phyloP scores from a whole-genome alignment of 2,329 filamentous ascomycete species.

The Venturiaceae sp. region DNA sequence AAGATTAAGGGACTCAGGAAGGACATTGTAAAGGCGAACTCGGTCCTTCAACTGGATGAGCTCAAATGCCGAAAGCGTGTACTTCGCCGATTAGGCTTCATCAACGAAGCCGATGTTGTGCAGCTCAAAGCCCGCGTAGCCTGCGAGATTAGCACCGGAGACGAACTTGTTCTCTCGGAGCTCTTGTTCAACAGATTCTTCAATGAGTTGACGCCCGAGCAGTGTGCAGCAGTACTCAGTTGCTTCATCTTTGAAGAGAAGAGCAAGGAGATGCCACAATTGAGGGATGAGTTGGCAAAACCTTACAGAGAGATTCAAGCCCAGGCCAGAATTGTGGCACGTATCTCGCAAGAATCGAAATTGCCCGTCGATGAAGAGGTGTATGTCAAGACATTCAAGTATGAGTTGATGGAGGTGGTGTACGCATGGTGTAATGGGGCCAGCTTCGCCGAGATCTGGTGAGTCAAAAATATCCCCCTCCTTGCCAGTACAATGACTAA shows the following conservation, averaged over 20 bases:
- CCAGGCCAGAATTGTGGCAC: slow-evolving; percentile 80
- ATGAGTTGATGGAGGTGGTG: slow-evolving; percentile 94
- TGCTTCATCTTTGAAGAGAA: slow-evolving; percentile 98
- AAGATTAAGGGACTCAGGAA: slow-evolving; percentile 86
- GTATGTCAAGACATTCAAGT: slow-evolving; percentile 82
- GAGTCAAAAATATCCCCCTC: slow-evolving; percentile 31
- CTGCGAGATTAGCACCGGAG: slow-evolving; percentile 94
- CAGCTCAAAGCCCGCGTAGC: slow-evolving; percentile 95
- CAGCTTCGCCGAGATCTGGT: slow-evolving; percentile 92
- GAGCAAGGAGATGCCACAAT: slow-evolving; percentile 58
- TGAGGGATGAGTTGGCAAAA: slow-evolving; percentile 79
- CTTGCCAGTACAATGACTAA: neutral
- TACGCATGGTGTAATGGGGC: slow-evolving; percentile 84
- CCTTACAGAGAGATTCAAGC: slow-evolving; percentile 78
- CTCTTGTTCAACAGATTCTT: slow-evolving; percentile 96
- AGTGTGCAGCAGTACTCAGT: slow-evolving; percentile 76
- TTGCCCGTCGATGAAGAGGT: slow-evolving; percentile 90
- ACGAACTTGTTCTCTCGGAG: slow-evolving; percentile 88
- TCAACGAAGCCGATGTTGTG: slow-evolving; percentile 90
- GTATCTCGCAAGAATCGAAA: slow-evolving; percentile 92
- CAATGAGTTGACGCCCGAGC: slow-evolving; percentile 84
- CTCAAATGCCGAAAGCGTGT: slow-evolving; percentile 94
- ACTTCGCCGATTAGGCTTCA: slow-evolving; percentile 85
- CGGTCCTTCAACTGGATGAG: slow-evolving; percentile 88
- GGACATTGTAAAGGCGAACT: slow-evolving; percentile 73